These are phyloP conservation scores for Podila verticillata DNA, from an alignment of 192 early-diverging fungal species.

Conservation along the genomic window DNA sequence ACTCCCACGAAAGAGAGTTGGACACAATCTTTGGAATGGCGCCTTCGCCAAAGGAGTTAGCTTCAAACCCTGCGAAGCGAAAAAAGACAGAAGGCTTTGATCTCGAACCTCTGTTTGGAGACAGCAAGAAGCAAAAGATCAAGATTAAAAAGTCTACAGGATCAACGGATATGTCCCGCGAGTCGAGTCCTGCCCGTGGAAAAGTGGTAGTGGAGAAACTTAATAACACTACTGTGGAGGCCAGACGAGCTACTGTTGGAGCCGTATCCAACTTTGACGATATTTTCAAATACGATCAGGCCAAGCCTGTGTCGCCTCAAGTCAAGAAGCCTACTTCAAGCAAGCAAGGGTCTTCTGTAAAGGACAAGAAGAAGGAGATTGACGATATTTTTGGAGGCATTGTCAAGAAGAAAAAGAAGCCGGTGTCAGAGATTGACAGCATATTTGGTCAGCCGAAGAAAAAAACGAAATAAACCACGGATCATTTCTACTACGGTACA, in stretches of 20 bases:
- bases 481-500: too few species aligned
- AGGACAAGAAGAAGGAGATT: constrained; percentile 24
- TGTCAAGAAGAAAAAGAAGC: constrained; percentile 24
- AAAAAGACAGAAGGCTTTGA: constrained; percentile 2
- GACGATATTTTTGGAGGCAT: constrained; percentile 31
- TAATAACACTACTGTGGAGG: background rate
- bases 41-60: background rate
- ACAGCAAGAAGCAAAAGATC: constrained; percentile 7
- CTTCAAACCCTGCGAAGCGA: background rate
- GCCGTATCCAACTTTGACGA: constrained; percentile 29
- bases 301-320: background rate
- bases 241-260: background rate
- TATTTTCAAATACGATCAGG: constrained; percentile 3
- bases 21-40: constrained; percentile 11
- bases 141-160: constrained; percentile 12
- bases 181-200: too few species aligned
- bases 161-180: background rate
- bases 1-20: background rate
- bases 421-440: constrained; percentile 26
- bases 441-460: constrained; percentile 34
- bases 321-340: background rate
- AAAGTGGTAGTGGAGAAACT: background rate
- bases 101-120: constrained; percentile 19
- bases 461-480: constrained; percentile 17
- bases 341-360: background rate